Conservation (phyloP, 495 filamentous ascomycete species). For the Aspergillus ostianus region DNA sequence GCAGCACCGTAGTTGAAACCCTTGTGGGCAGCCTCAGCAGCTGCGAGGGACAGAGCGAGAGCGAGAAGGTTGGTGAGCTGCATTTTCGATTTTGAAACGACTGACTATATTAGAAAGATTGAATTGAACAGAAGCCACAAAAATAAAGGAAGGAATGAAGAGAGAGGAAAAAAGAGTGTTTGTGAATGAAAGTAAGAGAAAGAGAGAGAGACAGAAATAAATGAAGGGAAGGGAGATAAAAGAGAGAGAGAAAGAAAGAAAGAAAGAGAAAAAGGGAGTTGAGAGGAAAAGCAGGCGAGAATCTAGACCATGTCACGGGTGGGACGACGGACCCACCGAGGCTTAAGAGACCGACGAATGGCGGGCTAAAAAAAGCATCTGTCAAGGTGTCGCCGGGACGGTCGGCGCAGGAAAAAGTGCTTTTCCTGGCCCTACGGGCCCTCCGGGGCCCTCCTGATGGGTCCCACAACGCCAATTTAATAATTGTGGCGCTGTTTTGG, state of each 20-base stretch:
- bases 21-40: conserved; percentile 50
- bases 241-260: conserved; percentile 1
- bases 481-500: too few species aligned
- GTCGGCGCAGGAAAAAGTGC: too few species aligned
- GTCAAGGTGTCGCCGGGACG: neutral
- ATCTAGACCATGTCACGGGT: neutral
- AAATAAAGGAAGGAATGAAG: conserved; percentile 1
- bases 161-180: neutral
- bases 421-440: too few species aligned
- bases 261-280: conserved; percentile 6
- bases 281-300: neutral
- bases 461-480: too few species aligned
- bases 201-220: conserved; percentile 9
- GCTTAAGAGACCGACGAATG: neutral
- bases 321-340: too few species aligned
- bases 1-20: conserved; percentile 85
- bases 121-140: conserved; percentile 5
- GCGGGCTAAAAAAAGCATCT: neutral
- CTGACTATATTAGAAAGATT: conserved; percentile 9
- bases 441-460: too few species aligned
- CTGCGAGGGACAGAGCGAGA: conserved; percentile 44
- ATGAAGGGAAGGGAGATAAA: conserved; percentile 13
- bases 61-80: conserved; percentile 39
- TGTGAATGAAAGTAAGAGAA: conserved; percentile 9
- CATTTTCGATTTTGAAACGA: conserved; percentile 25